Evolutionary conservation across 176 grass and related monocot genomes (phyloP).

Genomic region (Zizania latifolia): DNA sequence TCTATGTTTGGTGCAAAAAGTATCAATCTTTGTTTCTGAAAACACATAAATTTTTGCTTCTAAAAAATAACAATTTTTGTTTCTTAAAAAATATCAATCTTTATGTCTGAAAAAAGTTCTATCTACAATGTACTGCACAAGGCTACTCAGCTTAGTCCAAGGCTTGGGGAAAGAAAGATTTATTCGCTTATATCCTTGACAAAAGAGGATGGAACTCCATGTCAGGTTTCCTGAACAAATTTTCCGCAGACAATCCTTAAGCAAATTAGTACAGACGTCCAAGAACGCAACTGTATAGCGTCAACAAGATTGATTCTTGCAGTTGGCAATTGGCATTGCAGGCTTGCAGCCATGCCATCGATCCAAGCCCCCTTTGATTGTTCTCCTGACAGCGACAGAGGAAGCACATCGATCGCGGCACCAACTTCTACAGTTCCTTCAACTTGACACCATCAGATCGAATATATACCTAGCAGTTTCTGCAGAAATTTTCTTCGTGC

Average conservation of each 20-base stretch:
- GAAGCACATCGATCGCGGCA: conserved; percentile 1
- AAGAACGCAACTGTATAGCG: background rate
- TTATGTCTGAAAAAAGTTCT: no score
- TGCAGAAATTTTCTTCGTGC: background rate
- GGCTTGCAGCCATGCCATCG: background rate
- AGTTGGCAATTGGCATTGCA: no score
- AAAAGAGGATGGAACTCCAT: no score
- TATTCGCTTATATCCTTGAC: no score
- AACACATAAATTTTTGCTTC: background rate
- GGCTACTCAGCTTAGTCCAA: no score
- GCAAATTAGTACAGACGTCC: background rate
- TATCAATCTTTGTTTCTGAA: no score
- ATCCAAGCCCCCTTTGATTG: background rate
- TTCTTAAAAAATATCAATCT: no score
- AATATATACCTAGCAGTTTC: background rate
- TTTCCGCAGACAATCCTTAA: background rate
- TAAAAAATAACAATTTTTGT: background rate
- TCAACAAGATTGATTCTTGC: background rate
- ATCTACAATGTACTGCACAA: no score
- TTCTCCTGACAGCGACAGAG: conserved; percentile 7
- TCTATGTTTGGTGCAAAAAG: no score
- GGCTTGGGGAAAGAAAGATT: background rate
- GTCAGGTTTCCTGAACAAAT: background rate
- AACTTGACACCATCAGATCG: background rate
- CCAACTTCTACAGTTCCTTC: background rate